These are phyloP conservation scores for Paramyrothecium roridum DNA, from an alignment of 2,329 filamentous ascomycete genomes.

Conservation along the genomic window DNA sequence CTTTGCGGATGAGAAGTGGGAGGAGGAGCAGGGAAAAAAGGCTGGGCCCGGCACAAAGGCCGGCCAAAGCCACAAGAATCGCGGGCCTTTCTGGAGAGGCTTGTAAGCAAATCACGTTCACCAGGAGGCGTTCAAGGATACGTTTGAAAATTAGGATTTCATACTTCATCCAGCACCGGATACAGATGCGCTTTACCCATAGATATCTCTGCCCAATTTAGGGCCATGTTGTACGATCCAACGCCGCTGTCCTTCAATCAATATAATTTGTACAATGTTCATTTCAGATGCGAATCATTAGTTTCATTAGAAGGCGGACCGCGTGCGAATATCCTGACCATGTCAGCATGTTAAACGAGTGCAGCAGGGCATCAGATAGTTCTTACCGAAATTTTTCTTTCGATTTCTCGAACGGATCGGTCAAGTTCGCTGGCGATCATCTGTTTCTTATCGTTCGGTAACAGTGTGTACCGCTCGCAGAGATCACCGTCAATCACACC, in stretches of 20 bases:
- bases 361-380: background rate
- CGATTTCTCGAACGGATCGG: slow-evolving; percentile 86
- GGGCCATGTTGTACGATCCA: slow-evolving; percentile 15
- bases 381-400: slow-evolving; percentile 82
- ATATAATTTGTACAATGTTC: background rate
- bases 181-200: background rate
- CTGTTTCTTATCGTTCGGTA: slow-evolving; percentile 86
- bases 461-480: slow-evolving; percentile 83
- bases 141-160: slow-evolving; percentile 19
- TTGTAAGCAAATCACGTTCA: slow-evolving; percentile 13
- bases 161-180: slow-evolving; percentile 17
- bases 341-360: slow-evolving; percentile 16
- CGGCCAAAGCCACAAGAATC: slow-evolving; percentile 25
- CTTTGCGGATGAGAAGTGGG: slow-evolving; percentile 73
- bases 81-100: slow-evolving; percentile 27
- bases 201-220: background rate
- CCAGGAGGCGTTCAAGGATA: slow-evolving; percentile 6
- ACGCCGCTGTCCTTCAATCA: background rate
- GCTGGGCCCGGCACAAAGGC: slow-evolving; percentile 16
- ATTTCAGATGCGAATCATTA: slow-evolving; percentile 14
- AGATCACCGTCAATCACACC: slow-evolving; percentile 95
- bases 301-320: slow-evolving; percentile 51
- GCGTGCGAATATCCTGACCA: slow-evolving; percentile 52
- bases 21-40: slow-evolving; percentile 57
- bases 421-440: slow-evolving; percentile 94